Conservation (phyloP, 805 yeast genomes). For the Candida silvatica region DNA sequence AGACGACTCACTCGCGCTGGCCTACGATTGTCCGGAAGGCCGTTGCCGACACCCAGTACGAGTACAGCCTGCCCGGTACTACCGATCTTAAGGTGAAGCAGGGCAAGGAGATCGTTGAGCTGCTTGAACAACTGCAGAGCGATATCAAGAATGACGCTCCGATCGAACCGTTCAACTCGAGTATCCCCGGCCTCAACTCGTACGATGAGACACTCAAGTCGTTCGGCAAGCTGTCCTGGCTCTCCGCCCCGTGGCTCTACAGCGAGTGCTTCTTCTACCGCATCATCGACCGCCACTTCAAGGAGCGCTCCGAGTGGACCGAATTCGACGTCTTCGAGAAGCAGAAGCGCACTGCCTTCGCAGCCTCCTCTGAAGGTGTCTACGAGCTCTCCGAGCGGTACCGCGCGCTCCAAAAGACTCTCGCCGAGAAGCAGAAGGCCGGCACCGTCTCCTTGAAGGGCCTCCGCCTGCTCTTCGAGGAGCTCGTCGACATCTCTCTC, state of each 20-base stretch:
- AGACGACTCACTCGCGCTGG: constrained; percentile 80
- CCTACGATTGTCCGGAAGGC: constrained; percentile 69
- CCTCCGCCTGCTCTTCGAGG: constrained; percentile 57
- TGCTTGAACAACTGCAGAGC: constrained; percentile 26
- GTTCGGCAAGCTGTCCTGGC: constrained; percentile 51
- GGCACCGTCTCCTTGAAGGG: constrained; percentile 27
- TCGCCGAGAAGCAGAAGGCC: constrained; percentile 7
- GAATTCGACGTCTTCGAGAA: constrained; percentile 66
- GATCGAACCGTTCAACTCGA: constrained; percentile 18
- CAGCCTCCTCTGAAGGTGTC: constrained; percentile 68
- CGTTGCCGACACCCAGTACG: constrained; percentile 21
- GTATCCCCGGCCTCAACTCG: constrained; percentile 37
- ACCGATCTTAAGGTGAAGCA: constrained; percentile 27
- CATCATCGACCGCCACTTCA: constrained; percentile 38
- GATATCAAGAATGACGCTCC: neutral
- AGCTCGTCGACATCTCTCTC: constrained; percentile 77
- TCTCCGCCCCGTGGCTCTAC: constrained; percentile 83
- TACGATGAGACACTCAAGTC: constrained; percentile 50
- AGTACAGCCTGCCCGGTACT: constrained; percentile 1
- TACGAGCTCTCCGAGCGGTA: constrained; percentile 69
- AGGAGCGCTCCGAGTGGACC: constrained; percentile 33
- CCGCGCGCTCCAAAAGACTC: constrained; percentile 30
- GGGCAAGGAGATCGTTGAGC: constrained; percentile 34
- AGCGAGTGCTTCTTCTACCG: constrained; percentile 84
- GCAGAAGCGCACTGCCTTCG: constrained; percentile 67